phyloP scores from a whole-genome alignment of 1,284 basidiomycete species.

The Moniliophthora roreri region DNA sequence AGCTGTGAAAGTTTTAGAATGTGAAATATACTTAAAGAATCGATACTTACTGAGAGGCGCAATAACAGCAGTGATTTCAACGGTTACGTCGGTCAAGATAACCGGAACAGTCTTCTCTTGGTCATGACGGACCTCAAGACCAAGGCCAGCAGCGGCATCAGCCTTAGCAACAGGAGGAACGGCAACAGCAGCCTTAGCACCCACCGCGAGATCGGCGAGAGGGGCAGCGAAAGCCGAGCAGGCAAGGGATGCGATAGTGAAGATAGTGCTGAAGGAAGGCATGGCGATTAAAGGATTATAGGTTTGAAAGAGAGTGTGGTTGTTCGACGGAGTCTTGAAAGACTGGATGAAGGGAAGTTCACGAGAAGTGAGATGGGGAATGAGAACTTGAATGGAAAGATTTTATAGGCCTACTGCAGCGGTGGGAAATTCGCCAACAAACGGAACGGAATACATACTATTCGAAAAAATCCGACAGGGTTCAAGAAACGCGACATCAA shows the following conservation, averaged over 20 bases:
- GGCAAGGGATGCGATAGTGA: slow-evolving; percentile 37
- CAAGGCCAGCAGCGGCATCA: slow-evolving; percentile 1
- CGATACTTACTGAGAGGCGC: not conserved
- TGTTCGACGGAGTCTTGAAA: slow-evolving; percentile 21
- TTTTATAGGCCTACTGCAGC: not conserved
- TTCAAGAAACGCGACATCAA: too few species aligned
- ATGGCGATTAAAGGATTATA: slow-evolving; percentile 33
- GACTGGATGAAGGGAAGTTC: slow-evolving; percentile 8
- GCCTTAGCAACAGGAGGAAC: slow-evolving; percentile 5
- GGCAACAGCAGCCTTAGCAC: not conserved
- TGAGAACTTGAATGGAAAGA: not conserved
- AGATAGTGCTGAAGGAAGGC: slow-evolving; percentile 45
- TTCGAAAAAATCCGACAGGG: not conserved
- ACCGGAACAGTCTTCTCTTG: not conserved
- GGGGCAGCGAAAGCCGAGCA: slow-evolving; percentile 31
- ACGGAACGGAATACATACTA: not conserved
- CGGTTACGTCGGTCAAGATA: not conserved
- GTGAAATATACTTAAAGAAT: not conserved
- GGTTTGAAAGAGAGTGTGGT: slow-evolving; percentile 29
- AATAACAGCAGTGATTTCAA: not conserved
- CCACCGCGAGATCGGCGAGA: not conserved
- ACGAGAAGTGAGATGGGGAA: slow-evolving; percentile 12
- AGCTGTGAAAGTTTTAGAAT: slow-evolving; percentile 21
- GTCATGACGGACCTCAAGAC: not conserved
- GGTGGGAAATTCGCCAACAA: not conserved